Conservation (phyloP, 345 rosid species). For the Litchi chinensis region DNA sequence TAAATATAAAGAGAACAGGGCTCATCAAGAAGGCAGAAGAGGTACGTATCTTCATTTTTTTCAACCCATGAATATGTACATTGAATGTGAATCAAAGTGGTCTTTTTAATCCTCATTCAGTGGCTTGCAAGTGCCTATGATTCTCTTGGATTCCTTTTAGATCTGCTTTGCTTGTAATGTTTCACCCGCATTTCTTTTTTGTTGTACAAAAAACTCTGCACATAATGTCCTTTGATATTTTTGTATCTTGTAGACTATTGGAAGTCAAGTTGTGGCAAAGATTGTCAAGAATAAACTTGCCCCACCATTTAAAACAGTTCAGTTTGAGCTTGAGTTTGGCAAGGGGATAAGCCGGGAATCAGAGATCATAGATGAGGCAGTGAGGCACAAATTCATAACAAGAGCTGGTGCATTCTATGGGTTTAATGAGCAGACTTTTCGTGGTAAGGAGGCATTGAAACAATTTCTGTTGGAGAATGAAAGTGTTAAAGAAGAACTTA, state of each 20-base stretch:
- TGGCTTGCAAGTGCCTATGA: background rate
- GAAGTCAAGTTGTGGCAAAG: slow-evolving; percentile 78
- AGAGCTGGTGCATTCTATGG: slow-evolving; percentile 53
- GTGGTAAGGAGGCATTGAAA: slow-evolving; percentile 84
- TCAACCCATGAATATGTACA: slow-evolving; percentile 2
- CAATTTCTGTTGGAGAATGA: slow-evolving; percentile 53
- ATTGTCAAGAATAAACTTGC: slow-evolving; percentile 95
- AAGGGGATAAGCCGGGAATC: slow-evolving; percentile 80
- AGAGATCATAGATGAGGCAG: slow-evolving; percentile 75
- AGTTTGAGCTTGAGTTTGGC: slow-evolving; percentile 93
- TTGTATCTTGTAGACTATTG: slow-evolving; percentile 55
- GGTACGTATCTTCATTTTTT: slow-evolving; percentile 39
- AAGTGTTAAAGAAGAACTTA: slow-evolving; percentile 58
- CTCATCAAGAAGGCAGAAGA: slow-evolving; percentile 89
- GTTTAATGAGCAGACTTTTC: slow-evolving; percentile 52
- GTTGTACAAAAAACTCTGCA: background rate
- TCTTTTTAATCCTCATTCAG: background rate
- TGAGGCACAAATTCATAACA: slow-evolving; percentile 67
- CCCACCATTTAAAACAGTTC: slow-evolving; percentile 82
- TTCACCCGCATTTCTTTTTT: background rate
- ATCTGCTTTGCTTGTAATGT: background rate
- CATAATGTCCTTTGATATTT: background rate
- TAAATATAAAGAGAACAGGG: slow-evolving; percentile 70
- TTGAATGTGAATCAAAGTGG: background rate
- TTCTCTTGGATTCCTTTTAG: background rate